A percentile compares a stretch with the other conserved stretches of the same genome.
Conservation (phyloP, 139 green algal genomes). For the Chlorella ohadii region DNA sequence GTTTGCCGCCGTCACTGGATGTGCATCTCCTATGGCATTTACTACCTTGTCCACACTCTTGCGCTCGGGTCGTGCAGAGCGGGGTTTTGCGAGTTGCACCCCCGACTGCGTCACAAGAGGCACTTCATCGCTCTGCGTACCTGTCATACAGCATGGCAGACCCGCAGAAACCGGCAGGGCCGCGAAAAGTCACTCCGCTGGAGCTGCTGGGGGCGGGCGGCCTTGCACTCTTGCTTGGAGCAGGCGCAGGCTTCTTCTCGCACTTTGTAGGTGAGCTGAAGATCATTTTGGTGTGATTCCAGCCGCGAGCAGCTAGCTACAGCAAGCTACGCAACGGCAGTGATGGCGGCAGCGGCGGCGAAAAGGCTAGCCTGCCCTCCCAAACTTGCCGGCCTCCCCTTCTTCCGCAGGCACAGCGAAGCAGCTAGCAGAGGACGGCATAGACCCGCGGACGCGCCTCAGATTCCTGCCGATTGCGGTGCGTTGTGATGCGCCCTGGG, state of each 20-base stretch:
- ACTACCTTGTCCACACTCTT: no score
- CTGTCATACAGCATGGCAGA: no score
- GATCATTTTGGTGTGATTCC: background rate
- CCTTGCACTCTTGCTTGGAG: background rate
- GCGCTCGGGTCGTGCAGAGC: no score
- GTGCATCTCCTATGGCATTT: no score
- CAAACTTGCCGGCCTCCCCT: background rate
- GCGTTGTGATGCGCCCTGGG: no score
- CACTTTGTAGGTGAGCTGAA: constrained; percentile 7
- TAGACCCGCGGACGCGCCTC: constrained; percentile 38
- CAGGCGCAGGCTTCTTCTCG: constrained; percentile 7
- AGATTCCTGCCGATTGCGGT: constrained; percentile 52
- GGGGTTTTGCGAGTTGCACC: no score
- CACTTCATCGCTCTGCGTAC: no score
- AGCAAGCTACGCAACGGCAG: background rate
- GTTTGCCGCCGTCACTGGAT: no score
- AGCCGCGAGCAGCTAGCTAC: no score
- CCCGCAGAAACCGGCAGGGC: background rate
- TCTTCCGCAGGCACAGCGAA: constrained; percentile 41
- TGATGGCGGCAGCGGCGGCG: background rate
- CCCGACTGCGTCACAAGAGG: no score
- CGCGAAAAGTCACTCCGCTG: background rate
- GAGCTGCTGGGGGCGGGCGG: constrained; percentile 8
- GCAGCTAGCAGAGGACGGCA: constrained; percentile 52
- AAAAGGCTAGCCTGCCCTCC: background rate